Evolutionary conservation across 2,329 filamentous ascomycete species (phyloP).

Genomic region (Fusarium sp.): DNA sequence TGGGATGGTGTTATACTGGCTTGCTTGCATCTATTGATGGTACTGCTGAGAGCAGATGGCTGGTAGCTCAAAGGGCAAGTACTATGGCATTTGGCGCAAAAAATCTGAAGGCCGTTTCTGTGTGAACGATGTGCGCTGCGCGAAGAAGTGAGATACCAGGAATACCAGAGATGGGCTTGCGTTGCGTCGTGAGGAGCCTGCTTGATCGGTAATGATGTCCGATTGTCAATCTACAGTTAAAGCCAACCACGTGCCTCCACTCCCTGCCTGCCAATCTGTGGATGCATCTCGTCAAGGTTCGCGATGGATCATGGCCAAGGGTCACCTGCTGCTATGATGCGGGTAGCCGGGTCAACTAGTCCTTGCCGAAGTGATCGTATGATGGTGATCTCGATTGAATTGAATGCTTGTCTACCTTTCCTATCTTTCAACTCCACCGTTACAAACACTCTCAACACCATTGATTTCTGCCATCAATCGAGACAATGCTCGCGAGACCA

Average conservation of each 20-base stretch:
- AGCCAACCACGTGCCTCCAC: background rate
- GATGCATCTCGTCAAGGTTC: constrained; percentile 5
- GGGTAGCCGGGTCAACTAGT: background rate
- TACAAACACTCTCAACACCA: background rate
- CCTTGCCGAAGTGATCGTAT: constrained; percentile 2
- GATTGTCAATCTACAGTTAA: background rate
- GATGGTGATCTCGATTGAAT: background rate
- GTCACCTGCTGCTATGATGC: background rate
- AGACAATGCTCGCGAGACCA: constrained; percentile 26
- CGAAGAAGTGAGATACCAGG: constrained; percentile 44
- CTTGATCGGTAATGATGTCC: constrained; percentile 38
- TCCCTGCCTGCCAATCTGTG: background rate
- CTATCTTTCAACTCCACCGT: background rate
- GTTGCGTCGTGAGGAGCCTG: constrained; percentile 32
- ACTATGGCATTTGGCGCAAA: constrained; percentile 63
- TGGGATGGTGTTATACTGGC: constrained; percentile 74
- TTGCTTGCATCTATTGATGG: constrained; percentile 70
- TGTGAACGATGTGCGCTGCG: constrained; percentile 40
- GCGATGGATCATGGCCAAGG: background rate
- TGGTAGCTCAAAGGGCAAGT: constrained; percentile 62
- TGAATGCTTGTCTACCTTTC: background rate
- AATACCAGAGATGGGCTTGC: constrained; percentile 39
- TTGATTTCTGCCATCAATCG: background rate
- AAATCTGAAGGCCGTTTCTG: constrained; percentile 49
- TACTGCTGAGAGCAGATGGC: constrained; percentile 61